A percentile compares a stretch with the other conserved stretches of the same genome.
Evolutionary conservation across 1,284 basidiomycete genomes (phyloP).

Genomic region (Microbotryomycetes sp.): DNA sequence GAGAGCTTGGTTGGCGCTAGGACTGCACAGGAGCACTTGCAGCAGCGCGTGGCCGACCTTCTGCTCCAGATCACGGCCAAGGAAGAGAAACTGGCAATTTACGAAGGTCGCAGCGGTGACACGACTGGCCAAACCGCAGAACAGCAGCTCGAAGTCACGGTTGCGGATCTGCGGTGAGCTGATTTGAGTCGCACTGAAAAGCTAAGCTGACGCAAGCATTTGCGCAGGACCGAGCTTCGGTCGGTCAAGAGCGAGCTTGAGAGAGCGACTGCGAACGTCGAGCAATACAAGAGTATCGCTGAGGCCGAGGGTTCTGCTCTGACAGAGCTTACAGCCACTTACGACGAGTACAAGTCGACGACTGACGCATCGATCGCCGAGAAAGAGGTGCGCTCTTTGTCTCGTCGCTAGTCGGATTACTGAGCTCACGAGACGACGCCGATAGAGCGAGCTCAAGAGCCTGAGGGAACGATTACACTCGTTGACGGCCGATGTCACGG

Average conservation of each 20-base stretch:
- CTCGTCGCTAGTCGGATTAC: background rate
- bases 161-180: slow-evolving; percentile 68
- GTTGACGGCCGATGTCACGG: slow-evolving; percentile 53
- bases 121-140: slow-evolving; percentile 53
- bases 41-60: slow-evolving; percentile 66
- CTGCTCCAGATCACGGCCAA: slow-evolving; percentile 63
- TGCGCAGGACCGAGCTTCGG: slow-evolving; percentile 58
- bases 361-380: slow-evolving; percentile 58
- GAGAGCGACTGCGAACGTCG: slow-evolving; percentile 60
- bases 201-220: slow-evolving; percentile 5
- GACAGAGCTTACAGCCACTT: slow-evolving; percentile 58
- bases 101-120: slow-evolving; percentile 59
- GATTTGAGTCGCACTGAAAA: background rate
- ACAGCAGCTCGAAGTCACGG: slow-evolving; percentile 72
- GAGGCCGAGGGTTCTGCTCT: slow-evolving; percentile 71
- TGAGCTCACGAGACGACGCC: background rate
- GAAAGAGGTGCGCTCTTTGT: slow-evolving; percentile 52
- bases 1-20: slow-evolving; percentile 67
- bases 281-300: slow-evolving; percentile 77
- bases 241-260: slow-evolving; percentile 65
- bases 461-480: slow-evolving; percentile 57
- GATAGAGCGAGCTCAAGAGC: slow-evolving; percentile 58
- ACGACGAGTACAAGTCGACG: slow-evolving; percentile 67
- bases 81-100: slow-evolving; percentile 75
- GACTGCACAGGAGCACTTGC: slow-evolving; percentile 70